A percentile compares a stretch with the other conserved stretches of the same genome.
phyloP scores from a whole-genome alignment of 2,329 filamentous ascomycete species.

The Pseudogymnoascus pannorum region DNA sequence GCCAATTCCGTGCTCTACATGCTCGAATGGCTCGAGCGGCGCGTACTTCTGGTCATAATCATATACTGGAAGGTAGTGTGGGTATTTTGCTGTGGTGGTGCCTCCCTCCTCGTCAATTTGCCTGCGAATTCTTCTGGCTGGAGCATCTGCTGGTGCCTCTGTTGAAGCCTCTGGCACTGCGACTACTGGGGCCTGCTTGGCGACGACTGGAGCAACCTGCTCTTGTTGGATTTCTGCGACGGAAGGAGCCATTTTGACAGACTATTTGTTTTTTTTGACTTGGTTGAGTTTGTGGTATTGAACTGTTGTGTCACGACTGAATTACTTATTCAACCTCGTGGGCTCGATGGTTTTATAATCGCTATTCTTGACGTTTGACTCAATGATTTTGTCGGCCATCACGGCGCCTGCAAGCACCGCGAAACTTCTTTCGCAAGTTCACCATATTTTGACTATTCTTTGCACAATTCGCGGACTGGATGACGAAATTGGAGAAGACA shows the following conservation, averaged over 20 bases:
- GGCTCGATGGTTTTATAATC: not conserved
- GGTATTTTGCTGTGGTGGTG: constrained; percentile 41
- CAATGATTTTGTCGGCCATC: not conserved
- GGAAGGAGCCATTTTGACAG: constrained; percentile 5
- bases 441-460: not conserved
- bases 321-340: not conserved
- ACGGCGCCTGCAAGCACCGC: not conserved
- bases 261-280: not conserved
- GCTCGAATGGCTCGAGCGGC: constrained; percentile 61
- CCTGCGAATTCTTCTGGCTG: constrained; percentile 14
- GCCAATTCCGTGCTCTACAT: constrained; percentile 69
- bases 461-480: not conserved
- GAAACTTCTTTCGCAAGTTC: not conserved
- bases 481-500: not conserved
- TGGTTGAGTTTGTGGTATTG: not conserved
- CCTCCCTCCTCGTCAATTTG: constrained; percentile 21
- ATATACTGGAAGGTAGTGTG: constrained; percentile 68
- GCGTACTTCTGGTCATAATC: constrained; percentile 55
- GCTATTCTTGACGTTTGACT: not conserved
- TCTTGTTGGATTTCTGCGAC: constrained; percentile 7
- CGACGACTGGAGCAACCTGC: not conserved
- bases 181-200: not conserved
- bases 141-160: not conserved
- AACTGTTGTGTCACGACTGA: constrained; percentile 5
- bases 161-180: not conserved